phyloP scores from a whole-genome alignment of 2,329 filamentous ascomycete species.

The Westerdykella ornata region DNA sequence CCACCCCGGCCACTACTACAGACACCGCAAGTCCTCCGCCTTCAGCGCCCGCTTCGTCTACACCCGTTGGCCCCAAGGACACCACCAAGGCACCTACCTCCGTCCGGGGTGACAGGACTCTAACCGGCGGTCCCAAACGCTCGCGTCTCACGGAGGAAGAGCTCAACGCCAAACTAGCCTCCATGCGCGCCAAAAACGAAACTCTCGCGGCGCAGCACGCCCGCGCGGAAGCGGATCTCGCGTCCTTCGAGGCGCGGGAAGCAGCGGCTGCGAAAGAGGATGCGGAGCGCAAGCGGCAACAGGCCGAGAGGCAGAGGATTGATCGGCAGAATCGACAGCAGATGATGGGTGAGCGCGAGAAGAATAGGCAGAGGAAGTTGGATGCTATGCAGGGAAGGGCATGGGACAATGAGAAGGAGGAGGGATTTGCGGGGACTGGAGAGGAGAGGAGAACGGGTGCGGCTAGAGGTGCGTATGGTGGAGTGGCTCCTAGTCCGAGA shows the following conservation, averaged over 20 bases:
- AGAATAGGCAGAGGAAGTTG: conserved; percentile 54
- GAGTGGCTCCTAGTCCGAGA: conserved; percentile 35
- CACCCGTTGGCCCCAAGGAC: conserved; percentile 18
- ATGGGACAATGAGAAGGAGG: conserved; percentile 59
- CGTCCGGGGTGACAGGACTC: conserved; percentile 29
- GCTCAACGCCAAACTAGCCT: conserved; percentile 54
- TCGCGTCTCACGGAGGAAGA: conserved; percentile 55
- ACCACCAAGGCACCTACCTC: conserved; percentile 10
- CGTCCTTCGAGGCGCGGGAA: conserved; percentile 58
- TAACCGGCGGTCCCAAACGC: conserved; percentile 30
- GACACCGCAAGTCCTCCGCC: conserved; percentile 11
- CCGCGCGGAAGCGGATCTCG: conserved; percentile 61
- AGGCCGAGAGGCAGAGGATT: conserved; percentile 35
- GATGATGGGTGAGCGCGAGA: conserved; percentile 58
- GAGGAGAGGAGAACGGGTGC: conserved; percentile 41
- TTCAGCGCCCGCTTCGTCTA: conserved; percentile 1
- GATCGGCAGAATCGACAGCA: conserved; percentile 49
- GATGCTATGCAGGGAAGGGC: conserved; percentile 53
- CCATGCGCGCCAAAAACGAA: conserved; percentile 56
- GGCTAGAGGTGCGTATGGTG: conserved; percentile 48
- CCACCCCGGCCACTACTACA: conserved; percentile 11
- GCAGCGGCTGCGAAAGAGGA: conserved; percentile 50
- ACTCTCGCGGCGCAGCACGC: conserved; percentile 55
- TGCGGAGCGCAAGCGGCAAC: conserved; percentile 35
- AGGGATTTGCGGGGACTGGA: conserved; percentile 44